phyloP scores from a whole-genome alignment of 306 rosid genomes.

The Delonix regia region DNA sequence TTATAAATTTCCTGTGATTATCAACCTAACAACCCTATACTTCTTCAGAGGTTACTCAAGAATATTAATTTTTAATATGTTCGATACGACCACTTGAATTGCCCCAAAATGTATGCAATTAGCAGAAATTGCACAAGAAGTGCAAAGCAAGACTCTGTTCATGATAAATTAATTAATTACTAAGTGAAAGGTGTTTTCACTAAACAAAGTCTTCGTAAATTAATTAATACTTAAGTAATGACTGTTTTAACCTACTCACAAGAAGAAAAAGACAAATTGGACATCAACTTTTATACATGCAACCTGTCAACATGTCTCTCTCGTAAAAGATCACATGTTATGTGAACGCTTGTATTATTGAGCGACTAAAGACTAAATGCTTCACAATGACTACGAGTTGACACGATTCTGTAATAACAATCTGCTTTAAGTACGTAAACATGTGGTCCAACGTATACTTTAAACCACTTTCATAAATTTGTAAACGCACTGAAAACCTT shows the following conservation, averaged over 20 bases:
- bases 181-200: not conserved
- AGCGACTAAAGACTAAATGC: conserved; percentile 13
- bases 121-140: conserved; percentile 20
- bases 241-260: conserved; percentile 44
- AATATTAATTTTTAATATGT: too few relatives aligned
- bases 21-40: too few relatives aligned
- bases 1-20: too few relatives aligned
- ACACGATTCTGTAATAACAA: conserved; percentile 34
- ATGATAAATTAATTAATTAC: not conserved
- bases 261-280: conserved; percentile 46
- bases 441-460: conserved; percentile 23
- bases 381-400: not conserved
- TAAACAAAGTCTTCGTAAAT: not conserved
- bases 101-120: conserved; percentile 11
- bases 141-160: conserved; percentile 25
- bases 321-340: not conserved
- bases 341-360: conserved; percentile 19
- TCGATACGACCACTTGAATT: conserved; percentile 22
- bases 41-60: not conserved
- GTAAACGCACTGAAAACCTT: not conserved
- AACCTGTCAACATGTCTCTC: conserved; percentile 30
- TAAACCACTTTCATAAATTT: conserved; percentile 9
- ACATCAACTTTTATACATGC: conserved; percentile 30
- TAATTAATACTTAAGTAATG: not conserved
- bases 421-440: conserved; percentile 22